Base-by-base conservation (phyloP, 331 rosid genomes). In the Saraca asoca region DNA sequence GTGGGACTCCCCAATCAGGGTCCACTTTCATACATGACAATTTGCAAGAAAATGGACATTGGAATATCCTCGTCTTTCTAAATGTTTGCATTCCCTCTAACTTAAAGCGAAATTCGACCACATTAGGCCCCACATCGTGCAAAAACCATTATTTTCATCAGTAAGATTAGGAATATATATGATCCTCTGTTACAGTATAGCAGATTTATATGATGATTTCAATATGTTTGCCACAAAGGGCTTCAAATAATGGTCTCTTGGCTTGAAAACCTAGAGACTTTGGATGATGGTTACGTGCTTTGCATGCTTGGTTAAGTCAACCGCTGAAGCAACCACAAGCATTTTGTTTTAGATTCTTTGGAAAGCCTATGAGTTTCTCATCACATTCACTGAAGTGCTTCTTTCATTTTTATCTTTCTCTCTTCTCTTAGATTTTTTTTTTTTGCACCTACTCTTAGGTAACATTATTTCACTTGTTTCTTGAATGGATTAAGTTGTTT, bases 211-310 rank as follows among this genome's bases (percentile, higher is more conserved):
- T 24, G 31, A 24, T 3, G 31, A 24, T 24, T 3, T 24, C 31
- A 24, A 1, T 1, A 24, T 24, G 31, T 24, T 24, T 1, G 31
- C 31, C 31, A 24, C 31, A 24, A 24, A 1, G 31, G 31, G 31
- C 31, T 24, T 24, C 31, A 65, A 58, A 75, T 42, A 75, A 49
- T 71, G 61, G 61, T 75, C 59, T 15, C 95, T 85, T 89, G 82
- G 77, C 86, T 89, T 87, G 9, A 2, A 87, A 87, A 88, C 85
- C 75, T 82, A 84, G 84, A 69, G 79, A 79, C 74, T 68, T 10
- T 53, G 31, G 31, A 24, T 24, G 71, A 81, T 72, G 84, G 59
- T 89, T 80, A 79, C 88, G 72, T 92, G 89, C 79, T 71, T 58
- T 7, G 34, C 65, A 83, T 87, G 86, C 85, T 24, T 24, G 31